Conservation (phyloP, 352 stramenopile genomes). For the Phytopythium montanum region DNA sequence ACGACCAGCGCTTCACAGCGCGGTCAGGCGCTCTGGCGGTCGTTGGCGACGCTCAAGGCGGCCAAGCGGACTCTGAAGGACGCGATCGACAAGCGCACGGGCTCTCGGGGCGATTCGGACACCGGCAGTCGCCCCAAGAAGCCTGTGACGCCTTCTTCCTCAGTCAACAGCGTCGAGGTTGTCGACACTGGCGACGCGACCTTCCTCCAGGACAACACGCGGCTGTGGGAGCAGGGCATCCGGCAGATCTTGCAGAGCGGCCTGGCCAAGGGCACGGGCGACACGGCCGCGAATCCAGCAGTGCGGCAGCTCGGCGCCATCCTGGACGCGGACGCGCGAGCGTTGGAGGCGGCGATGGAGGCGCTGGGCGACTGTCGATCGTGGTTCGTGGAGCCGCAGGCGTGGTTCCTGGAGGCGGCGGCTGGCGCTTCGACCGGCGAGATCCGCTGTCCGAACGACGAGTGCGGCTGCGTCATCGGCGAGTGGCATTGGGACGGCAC, state of each 20-base stretch:
- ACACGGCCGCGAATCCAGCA: constrained; percentile 2
- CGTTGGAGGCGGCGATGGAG: constrained; percentile 18
- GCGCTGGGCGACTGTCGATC: constrained; percentile 25
- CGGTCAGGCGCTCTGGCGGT: constrained; percentile 31
- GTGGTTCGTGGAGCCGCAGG: constrained; percentile 50
- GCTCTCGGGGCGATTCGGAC: not conserved
- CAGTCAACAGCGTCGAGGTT: not conserved
- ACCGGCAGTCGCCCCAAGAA: not conserved
- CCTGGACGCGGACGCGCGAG: constrained; percentile 28
- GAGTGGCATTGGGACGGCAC: constrained; percentile 53
- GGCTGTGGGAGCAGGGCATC: constrained; percentile 32
- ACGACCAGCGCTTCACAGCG: constrained; percentile 9
- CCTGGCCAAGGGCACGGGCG: constrained; percentile 8
- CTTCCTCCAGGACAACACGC: constrained; percentile 32
- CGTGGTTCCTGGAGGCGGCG: constrained; percentile 35
- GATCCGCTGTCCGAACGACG: constrained; percentile 40
- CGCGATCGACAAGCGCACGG: constrained; percentile 15
- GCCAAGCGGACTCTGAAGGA: constrained; percentile 28
- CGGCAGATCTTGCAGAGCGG: constrained; percentile 18
- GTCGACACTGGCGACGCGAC: constrained; percentile 9
- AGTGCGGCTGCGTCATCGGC: constrained; percentile 32
- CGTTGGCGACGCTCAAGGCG: constrained; percentile 30
- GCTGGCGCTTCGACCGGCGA: constrained; percentile 14
- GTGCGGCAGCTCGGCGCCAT: constrained; percentile 22
- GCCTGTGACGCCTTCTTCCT: not conserved